These are phyloP conservation scores for Liriodendron chinense DNA, from an alignment of 164 flowering plant species.

Conservation along the genomic window DNA sequence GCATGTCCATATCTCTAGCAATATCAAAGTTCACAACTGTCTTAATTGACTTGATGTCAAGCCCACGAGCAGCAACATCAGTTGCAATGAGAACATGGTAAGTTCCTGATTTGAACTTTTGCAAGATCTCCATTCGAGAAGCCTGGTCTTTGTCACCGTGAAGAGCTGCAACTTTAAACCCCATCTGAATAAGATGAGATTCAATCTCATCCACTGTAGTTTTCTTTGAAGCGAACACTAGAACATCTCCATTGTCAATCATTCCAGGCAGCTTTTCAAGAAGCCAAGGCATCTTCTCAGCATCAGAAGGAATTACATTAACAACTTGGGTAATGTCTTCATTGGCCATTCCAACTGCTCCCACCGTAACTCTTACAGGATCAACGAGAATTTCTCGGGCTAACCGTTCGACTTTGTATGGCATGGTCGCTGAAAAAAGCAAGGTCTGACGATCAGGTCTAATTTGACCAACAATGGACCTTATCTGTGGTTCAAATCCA, in stretches of 20 bases:
- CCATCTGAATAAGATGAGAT: slow-evolving; percentile 50
- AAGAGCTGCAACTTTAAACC: slow-evolving; percentile 84
- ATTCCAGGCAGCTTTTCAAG: slow-evolving; percentile 81
- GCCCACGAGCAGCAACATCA: slow-evolving; percentile 98
- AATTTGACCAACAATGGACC: slow-evolving; percentile 94
- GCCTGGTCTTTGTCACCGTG: slow-evolving; percentile 99
- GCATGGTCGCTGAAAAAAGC: slow-evolving; percentile 98
- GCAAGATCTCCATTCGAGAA: slow-evolving; percentile 80
- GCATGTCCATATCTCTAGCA: slow-evolving; percentile 96
- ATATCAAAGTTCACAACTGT: slow-evolving; percentile 94
- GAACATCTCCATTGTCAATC: slow-evolving; percentile 89
- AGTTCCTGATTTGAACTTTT: slow-evolving; percentile 76
- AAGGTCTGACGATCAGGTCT: slow-evolving; percentile 94
- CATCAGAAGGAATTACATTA: slow-evolving; percentile 74
- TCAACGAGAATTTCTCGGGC: slow-evolving; percentile 87
- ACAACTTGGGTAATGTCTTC: slow-evolving; percentile 94
- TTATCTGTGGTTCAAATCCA: slow-evolving; percentile 95
- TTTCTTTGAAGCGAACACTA: slow-evolving; percentile 89
- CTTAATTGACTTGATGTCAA: slow-evolving; percentile 89
- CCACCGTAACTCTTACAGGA: slow-evolving; percentile 88
- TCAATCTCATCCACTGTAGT: slow-evolving; percentile 88
- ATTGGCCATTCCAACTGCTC: slow-evolving; percentile 93
- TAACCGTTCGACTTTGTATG: slow-evolving; percentile 79
- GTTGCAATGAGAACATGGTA: slow-evolving; percentile 92
- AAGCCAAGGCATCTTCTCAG: slow-evolving; percentile 90